Evolutionary conservation across 169 alveolate species (phyloP).

Genomic region (Plasmodium malariae): DNA sequence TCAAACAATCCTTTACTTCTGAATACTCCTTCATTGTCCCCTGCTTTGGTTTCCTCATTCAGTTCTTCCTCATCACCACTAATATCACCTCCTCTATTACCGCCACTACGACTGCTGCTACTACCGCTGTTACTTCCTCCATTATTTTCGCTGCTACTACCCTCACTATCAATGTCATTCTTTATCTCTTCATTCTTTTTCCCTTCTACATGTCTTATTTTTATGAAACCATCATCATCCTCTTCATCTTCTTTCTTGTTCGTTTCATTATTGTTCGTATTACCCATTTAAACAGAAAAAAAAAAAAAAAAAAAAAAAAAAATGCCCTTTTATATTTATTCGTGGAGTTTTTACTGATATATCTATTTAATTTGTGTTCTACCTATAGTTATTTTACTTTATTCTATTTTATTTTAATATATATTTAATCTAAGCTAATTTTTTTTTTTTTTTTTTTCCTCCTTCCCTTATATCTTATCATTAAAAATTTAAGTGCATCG

Average conservation of each 20-base stretch:
- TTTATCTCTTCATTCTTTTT: neutral
- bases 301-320: too few species aligned
- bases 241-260: conserved; percentile 21
- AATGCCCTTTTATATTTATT: too few species aligned
- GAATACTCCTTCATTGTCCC: neutral
- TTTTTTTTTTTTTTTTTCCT: too few species aligned
- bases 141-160: neutral
- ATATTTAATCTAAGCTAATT: too few species aligned
- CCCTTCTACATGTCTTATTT: conserved; percentile 9
- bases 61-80: neutral
- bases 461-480: too few species aligned
- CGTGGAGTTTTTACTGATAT: too few species aligned
- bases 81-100: neutral
- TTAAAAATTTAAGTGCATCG: too few species aligned
- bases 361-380: too few species aligned
- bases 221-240: conserved; percentile 18
- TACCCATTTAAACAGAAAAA: conserved; percentile 48
- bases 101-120: neutral
- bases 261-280: conserved; percentile 30
- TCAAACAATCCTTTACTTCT: neutral
- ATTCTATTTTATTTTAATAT: too few species aligned
- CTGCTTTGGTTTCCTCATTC: neutral
- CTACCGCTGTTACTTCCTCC: neutral
- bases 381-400: too few species aligned
- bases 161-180: neutral